phyloP scores from a whole-genome alignment of 768 basidiomycete species.

The Calvatia gigantea region DNA sequence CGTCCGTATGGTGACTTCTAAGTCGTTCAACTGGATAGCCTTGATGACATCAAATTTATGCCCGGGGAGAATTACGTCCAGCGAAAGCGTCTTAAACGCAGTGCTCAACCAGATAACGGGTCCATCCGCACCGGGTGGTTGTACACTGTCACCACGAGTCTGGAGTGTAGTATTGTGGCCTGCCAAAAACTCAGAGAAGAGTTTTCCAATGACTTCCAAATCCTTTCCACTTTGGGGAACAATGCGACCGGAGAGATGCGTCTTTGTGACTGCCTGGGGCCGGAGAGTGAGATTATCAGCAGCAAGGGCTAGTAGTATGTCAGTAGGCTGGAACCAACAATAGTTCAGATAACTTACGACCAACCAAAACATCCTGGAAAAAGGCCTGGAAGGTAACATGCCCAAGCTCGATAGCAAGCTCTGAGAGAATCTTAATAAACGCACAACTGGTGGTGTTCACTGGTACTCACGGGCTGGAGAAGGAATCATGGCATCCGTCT shows the following conservation, averaged over 20 bases:
- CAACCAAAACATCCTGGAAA: slow-evolving; percentile 53
- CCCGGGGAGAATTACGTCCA: slow-evolving; percentile 61
- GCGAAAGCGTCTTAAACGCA: slow-evolving; percentile 65
- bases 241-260: slow-evolving; percentile 62
- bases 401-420: slow-evolving; percentile 69
- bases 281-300: slow-evolving; percentile 47
- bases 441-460: neutral
- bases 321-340: neutral
- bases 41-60: slow-evolving; percentile 61
- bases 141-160: slow-evolving; percentile 57
- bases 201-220: slow-evolving; percentile 48
- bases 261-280: slow-evolving; percentile 40
- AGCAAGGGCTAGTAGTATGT: slow-evolving; percentile 41
- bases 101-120: slow-evolving; percentile 61
- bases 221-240: slow-evolving; percentile 55
- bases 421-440: slow-evolving; percentile 28
- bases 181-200: slow-evolving; percentile 66
- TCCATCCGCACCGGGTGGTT: slow-evolving; percentile 47
- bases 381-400: slow-evolving; percentile 59
- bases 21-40: slow-evolving; percentile 56
- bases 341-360: slow-evolving; percentile 43
- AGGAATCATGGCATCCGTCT: slow-evolving; percentile 63
- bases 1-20: slow-evolving; percentile 49
- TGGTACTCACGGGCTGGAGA: slow-evolving; percentile 58
- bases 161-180: slow-evolving; percentile 61